These are phyloP conservation scores for Hypoxylon trugodes DNA, from an alignment of 495 filamentous ascomycete species.

Conservation along the genomic window DNA sequence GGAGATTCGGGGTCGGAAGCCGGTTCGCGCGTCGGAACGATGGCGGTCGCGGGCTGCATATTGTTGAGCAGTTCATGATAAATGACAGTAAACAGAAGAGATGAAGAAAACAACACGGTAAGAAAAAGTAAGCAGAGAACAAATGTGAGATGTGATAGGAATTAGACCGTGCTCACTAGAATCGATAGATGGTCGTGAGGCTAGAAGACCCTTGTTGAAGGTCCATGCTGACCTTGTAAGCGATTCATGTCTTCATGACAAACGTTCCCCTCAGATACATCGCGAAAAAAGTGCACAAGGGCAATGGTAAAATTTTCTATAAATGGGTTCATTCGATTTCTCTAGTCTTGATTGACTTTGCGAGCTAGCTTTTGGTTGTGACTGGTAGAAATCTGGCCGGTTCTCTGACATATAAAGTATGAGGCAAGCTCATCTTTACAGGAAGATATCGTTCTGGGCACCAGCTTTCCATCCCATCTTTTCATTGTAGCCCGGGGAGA, in stretches of 20 bases:
- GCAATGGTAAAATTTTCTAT: neutral
- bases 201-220: neutral
- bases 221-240: neutral
- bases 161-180: too few relatives aligned
- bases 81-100: neutral
- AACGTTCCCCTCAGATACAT: neutral
- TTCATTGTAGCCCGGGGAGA: constrained; percentile 50
- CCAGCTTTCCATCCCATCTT: constrained; percentile 54
- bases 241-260: neutral
- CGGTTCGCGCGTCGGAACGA: neutral
- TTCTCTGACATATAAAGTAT: too few relatives aligned
- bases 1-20: neutral
- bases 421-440: neutral
- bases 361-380: neutral
- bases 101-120: too few relatives aligned
- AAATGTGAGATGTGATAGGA: too few relatives aligned
- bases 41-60: neutral
- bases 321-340: too few relatives aligned
- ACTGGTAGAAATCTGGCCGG: neutral
- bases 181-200: too few relatives aligned
- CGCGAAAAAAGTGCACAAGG: neutral
- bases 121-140: too few relatives aligned
- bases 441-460: constrained; percentile 59
- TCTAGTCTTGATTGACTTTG: too few relatives aligned
- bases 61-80: neutral